Conservation (phyloP, 106 monocot genomes). For the Dendrobium officinale region DNA sequence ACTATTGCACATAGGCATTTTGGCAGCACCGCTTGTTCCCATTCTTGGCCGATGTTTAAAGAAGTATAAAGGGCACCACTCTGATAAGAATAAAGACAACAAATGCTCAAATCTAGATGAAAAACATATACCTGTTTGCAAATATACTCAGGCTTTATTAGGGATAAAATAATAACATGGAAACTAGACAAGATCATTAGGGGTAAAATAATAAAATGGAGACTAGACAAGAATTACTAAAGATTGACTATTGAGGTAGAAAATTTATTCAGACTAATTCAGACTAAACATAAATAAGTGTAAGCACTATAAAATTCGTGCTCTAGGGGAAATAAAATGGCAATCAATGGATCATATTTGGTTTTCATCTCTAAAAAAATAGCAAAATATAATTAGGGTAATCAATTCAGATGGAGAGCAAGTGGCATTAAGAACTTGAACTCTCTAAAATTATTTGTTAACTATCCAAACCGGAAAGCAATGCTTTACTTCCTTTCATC, state of each 20-base stretch:
- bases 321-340: not conserved
- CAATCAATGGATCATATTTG: not conserved
- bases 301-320: not conserved
- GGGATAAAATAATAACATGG: not conserved
- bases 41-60: slow-evolving; percentile 13
- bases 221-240: not conserved
- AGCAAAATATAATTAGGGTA: too few species aligned
- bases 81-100: slow-evolving; percentile 3
- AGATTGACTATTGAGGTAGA: not conserved
- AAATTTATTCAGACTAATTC: not conserved
- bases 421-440: too few species aligned
- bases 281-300: not conserved
- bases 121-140: not conserved
- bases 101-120: not conserved
- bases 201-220: not conserved
- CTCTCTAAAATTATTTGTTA: too few species aligned
- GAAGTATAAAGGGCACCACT: not conserved
- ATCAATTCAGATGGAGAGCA: too few species aligned
- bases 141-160: not conserved
- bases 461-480: too few species aligned
- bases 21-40: slow-evolving; percentile 18
- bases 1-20: slow-evolving; percentile 18
- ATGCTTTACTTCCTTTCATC: too few species aligned
- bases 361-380: not conserved
- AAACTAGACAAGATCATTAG: not conserved